These are phyloP conservation scores for Seminavis robusta DNA, from an alignment of 108 stramenopile species.

Conservation along the genomic window DNA sequence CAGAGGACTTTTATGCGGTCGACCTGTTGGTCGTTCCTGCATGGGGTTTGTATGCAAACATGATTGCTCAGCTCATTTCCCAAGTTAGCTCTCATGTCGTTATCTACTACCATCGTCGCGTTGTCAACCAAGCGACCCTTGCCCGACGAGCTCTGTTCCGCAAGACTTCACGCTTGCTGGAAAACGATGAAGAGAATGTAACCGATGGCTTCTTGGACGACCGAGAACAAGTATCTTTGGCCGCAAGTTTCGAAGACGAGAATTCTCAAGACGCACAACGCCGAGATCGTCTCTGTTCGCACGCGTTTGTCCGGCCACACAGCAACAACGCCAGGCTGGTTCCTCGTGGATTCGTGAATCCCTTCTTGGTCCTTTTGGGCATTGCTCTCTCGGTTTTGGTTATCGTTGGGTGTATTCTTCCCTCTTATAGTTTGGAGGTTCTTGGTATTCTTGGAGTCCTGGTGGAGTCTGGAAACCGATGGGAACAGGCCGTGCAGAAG, in stretches of 20 bases:
- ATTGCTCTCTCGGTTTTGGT: slow-evolving; percentile 37
- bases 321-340: slow-evolving; percentile 25
- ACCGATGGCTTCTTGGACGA: not conserved
- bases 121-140: slow-evolving; percentile 23
- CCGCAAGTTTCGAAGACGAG: not conserved
- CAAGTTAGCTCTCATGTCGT: slow-evolving; percentile 78
- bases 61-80: slow-evolving; percentile 73
- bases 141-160: no score
- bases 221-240: not conserved
- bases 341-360: slow-evolving; percentile 33
- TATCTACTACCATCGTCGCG: slow-evolving; percentile 74
- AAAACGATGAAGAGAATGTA: slow-evolving; percentile 2
- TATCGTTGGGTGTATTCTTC: slow-evolving; percentile 50
- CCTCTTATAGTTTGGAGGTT: slow-evolving; percentile 59
- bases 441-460: slow-evolving; percentile 72
- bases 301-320: slow-evolving; percentile 36
- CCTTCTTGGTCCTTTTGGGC: slow-evolving; percentile 16
- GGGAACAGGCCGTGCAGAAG: slow-evolving; percentile 45
- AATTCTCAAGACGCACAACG: no score
- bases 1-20: slow-evolving; percentile 60
- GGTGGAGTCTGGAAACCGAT: slow-evolving; percentile 67
- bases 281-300: slow-evolving; percentile 15
- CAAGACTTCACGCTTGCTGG: no score
- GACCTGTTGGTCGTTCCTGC: slow-evolving; percentile 69
- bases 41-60: slow-evolving; percentile 83